phyloP scores from a whole-genome alignment of 768 basidiomycete genomes.

The Neoboletus magnificus region DNA sequence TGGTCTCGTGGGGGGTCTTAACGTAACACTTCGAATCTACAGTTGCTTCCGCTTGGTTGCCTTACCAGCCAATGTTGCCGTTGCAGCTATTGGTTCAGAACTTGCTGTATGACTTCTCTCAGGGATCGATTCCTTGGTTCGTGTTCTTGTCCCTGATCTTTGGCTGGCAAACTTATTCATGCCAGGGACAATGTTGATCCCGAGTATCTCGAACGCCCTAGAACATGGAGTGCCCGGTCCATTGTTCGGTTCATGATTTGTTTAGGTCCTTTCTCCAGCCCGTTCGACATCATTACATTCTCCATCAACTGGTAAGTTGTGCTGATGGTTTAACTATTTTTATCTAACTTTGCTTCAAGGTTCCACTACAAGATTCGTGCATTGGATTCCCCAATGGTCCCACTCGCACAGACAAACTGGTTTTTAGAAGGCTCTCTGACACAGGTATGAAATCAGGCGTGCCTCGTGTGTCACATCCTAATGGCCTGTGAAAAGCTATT shows the following conservation, averaged over 20 bases:
- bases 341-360: slow-evolving; percentile 13
- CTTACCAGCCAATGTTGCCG: slow-evolving; percentile 37
- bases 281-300: slow-evolving; percentile 33
- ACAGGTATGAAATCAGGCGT: slow-evolving; percentile 24
- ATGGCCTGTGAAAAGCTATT: slow-evolving; percentile 23
- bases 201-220: slow-evolving; percentile 33
- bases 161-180: slow-evolving; percentile 5
- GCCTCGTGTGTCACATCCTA: neutral
- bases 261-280: slow-evolving; percentile 35
- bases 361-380: slow-evolving; percentile 32
- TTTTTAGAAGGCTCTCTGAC: slow-evolving; percentile 36
- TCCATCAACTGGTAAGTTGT: slow-evolving; percentile 30
- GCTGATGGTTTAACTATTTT: neutral
- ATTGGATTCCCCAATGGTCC: slow-evolving; percentile 26
- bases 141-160: neutral
- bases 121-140: slow-evolving; percentile 36
- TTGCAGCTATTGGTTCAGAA: slow-evolving; percentile 33
- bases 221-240: slow-evolving; percentile 33
- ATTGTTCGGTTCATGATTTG: slow-evolving; percentile 36
- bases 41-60: slow-evolving; percentile 38
- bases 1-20: neutral
- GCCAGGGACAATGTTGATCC: slow-evolving; percentile 37
- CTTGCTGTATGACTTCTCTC: slow-evolving; percentile 36
- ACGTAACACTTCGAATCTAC: neutral
- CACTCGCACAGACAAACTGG: slow-evolving; percentile 36